Evolutionary conservation across 1,284 basidiomycete species (phyloP), one percentile per base, ranked within the genome.

Genomic region (Clitocybe nebularis): DNA sequence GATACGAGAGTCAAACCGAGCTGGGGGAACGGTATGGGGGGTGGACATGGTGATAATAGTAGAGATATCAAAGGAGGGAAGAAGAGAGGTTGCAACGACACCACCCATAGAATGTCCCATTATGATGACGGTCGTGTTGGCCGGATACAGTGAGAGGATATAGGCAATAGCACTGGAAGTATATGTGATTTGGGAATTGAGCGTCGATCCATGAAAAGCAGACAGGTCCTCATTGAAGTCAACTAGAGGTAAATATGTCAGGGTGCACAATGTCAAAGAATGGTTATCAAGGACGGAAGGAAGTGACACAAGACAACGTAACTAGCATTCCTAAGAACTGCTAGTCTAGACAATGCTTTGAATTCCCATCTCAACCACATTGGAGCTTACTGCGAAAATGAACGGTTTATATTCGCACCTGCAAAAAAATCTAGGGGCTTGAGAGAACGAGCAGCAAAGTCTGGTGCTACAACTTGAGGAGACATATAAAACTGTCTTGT

Each of bases 31-130:
- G 1, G 75, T 77, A 54, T 98, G 93, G 0, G 96, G 95, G 0
- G 95, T 92, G 2, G 92, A 93, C 83, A 99, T 89, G 3, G 96
- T 97, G 47, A 99, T 77, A 45, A 99, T 77, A 0, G 85, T 78
- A 13, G 89, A 82, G 32, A 99, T 77, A 39, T 77, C 61, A 5
- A 60, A 52, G 6, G 78, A 76, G 1, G 81, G 77, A 10, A 92
- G 73, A 8, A 88, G 71, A 2, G 84, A 74, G 0, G 82, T 81
- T 5, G 91, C 92, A 4, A 95, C 92, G 32, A 97, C 71, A 2
- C 96, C 96, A n/a, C 96, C 96, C 96, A 99, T 99, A 9, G 94
- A 98, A 60, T 99, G 95, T 0, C 88, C 95, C 54, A 98, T 69
- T 43, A 99, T 61, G 23, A 88, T 79, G 36, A 98, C 79, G 21